Evolutionary conservation across 2,329 filamentous ascomycete species (phyloP), one percentile per base, ranked within the genome.

Genomic region (Lizonia empirigonia): DNA sequence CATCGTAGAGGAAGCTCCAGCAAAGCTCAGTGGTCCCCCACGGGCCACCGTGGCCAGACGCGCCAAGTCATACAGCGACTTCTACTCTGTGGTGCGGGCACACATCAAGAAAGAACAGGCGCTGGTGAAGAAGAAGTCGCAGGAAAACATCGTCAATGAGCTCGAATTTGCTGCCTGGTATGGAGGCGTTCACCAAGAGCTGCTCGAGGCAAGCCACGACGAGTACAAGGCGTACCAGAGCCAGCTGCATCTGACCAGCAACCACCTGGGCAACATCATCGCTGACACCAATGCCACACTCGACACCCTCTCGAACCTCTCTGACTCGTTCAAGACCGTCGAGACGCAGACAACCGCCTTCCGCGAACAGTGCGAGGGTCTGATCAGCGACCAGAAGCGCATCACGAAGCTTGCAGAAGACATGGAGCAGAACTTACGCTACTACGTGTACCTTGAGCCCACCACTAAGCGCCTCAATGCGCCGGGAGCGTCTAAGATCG

Each of bases 301-400:
- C 30, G 80, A 85, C 34, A 80, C 95, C 15, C 81, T 99, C 22
- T 87, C 89, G 13, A 85, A 83, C 0, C 81, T 99, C 13, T 92
- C 92, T 12, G 84, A 87, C 63, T 93, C 92, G 5, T 99, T 99
- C 77, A 86, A 87, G 60, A 80, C 87, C 0, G 93, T 99, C 39
- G 91, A 97, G 64, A 80, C 84, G 8, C 93, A 97, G 75, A 99
- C 94, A 0, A 90, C 88, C n/a, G 87, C 89, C 12, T 97, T 99
- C 77, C 90, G 92, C 70, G 85, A 88, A 37, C 91, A 96, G 73
- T 99, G 94, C 74, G 91, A 97, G 69, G 89, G 90, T 49, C 80
- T 99, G 2, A 77, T 97, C 23, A 80, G 83, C 1, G 92, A 96
- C 64, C 91, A 97, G 75, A 85, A 82, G 63, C 85, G 89, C 19